phyloP scores from a whole-genome alignment of 2,329 filamentous ascomycete genomes.

The Arthrobotrys pseudoclavata region DNA sequence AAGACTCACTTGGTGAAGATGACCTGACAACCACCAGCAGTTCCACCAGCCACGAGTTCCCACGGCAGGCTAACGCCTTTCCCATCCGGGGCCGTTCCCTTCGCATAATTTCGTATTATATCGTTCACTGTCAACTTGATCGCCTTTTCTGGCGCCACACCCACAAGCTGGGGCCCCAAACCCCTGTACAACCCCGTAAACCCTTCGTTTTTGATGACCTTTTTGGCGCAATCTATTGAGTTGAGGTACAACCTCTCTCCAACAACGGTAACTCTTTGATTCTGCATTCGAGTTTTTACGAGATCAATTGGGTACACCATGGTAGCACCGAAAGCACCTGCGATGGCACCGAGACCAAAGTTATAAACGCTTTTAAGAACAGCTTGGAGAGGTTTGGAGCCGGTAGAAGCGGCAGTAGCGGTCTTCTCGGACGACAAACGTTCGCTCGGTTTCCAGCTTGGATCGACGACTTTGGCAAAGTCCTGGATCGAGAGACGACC shows the following conservation, averaged over 20 bases:
- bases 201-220: conserved; percentile 93
- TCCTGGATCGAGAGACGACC: conserved; percentile 84
- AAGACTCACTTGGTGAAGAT: conserved; percentile 72
- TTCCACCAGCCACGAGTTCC: conserved; percentile 89
- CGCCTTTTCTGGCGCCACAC: conserved; percentile 98
- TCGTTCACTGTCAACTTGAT: conserved; percentile 99
- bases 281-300: conserved; percentile 98
- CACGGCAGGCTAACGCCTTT: conserved; percentile 74
- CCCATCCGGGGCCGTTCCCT: conserved; percentile 69
- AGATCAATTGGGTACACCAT: conserved; percentile 99
- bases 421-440: conserved; percentile 67
- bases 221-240: conserved; percentile 92
- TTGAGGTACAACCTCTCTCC: conserved; percentile 96
- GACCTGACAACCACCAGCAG: conserved; percentile 94
- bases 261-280: conserved; percentile 85
- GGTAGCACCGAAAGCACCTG: conserved; percentile 96
- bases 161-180: conserved; percentile 92
- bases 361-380: conserved; percentile 75
- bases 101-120: conserved; percentile 81
- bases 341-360: conserved; percentile 88
- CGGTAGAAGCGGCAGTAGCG: conserved; percentile 71
- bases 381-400: conserved; percentile 68
- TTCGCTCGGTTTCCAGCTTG: conserved; percentile 81
- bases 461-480: conserved; percentile 94
- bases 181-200: conserved; percentile 91